Percentiles rank a stretch among this genome's conserved stretches.
Evolutionary conservation across 495 filamentous ascomycete genomes (phyloP).

Genomic region (Xylaria grammica): DNA sequence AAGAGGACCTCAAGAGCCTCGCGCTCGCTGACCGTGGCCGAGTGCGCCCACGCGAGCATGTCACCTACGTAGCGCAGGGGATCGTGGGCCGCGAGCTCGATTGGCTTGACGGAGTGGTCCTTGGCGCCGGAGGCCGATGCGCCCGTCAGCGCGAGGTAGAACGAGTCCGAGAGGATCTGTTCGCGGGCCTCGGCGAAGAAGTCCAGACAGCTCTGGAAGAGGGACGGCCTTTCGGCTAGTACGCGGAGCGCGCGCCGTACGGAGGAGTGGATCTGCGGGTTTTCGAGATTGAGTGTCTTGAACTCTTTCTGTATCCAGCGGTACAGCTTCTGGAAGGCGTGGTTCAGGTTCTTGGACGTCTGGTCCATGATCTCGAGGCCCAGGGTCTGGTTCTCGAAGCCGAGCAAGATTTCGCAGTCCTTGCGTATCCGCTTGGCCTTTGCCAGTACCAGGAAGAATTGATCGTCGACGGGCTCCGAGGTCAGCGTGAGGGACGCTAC

Average conservation of each 20-base stretch:
- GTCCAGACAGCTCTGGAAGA: slow-evolving; percentile 94
- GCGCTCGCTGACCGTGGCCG: slow-evolving; percentile 87
- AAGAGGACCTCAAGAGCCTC: slow-evolving; percentile 93
- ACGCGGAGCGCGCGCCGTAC: slow-evolving; percentile 86
- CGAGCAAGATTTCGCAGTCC: slow-evolving; percentile 87
- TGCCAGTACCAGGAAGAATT: slow-evolving; percentile 80
- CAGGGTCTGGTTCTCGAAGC: slow-evolving; percentile 85
- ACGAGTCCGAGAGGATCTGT: slow-evolving; percentile 84
- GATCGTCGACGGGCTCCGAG: slow-evolving; percentile 80
- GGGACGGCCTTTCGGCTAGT: slow-evolving; percentile 83
- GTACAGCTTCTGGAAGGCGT: slow-evolving; percentile 92
- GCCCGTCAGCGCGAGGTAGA: slow-evolving; percentile 89
- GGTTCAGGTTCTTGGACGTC: slow-evolving; percentile 82
- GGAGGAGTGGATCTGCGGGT: slow-evolving; percentile 85
- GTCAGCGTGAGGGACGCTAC: slow-evolving; percentile 71
- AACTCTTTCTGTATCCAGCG: slow-evolving; percentile 94
- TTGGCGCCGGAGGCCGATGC: slow-evolving; percentile 51
- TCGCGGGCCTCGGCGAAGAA: slow-evolving; percentile 92
- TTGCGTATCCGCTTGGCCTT: slow-evolving; percentile 85
- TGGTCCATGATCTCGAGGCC: slow-evolving; percentile 91
- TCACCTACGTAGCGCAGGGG: slow-evolving; percentile 92
- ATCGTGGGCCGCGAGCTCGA: slow-evolving; percentile 92
- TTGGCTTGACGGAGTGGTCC: slow-evolving; percentile 74
- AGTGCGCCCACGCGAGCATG: slow-evolving; percentile 98
- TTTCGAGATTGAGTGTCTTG: slow-evolving; percentile 90